phyloP scores from a whole-genome alignment of 1,284 basidiomycete species.

The Porodaedalea pini region DNA sequence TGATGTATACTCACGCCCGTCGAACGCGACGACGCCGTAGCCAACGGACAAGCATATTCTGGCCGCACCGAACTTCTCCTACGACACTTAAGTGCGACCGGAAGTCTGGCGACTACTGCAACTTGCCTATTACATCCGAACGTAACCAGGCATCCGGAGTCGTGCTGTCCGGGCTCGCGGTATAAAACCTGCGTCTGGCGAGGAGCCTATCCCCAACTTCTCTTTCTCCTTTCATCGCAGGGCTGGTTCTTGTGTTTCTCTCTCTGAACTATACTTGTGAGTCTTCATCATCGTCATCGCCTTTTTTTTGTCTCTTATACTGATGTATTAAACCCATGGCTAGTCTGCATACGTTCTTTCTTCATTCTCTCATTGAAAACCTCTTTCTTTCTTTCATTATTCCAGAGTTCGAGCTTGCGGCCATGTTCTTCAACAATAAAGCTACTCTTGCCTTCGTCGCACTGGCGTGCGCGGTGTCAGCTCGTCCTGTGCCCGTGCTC shows the following conservation, averaged over 20 bases:
- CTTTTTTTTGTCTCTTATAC: too few relatives aligned
- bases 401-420: slow-evolving; percentile 13
- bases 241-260: slow-evolving; percentile 51
- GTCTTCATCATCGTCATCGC: slow-evolving; percentile 12
- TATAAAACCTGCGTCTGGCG: background rate
- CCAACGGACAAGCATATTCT: background rate
- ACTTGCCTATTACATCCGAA: background rate
- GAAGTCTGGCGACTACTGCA: background rate
- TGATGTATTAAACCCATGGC: too few relatives aligned
- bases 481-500: slow-evolving; percentile 37
- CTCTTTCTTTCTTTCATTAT: slow-evolving; percentile 1
- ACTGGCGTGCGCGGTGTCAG: slow-evolving; percentile 35
- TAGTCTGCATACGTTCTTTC: slow-evolving; percentile 15
- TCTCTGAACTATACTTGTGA: slow-evolving; percentile 28
- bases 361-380: slow-evolving; percentile 23
- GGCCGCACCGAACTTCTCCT: background rate
- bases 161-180: background rate
- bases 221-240: slow-evolving; percentile 41
- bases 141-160: background rate
- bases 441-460: slow-evolving; percentile 38
- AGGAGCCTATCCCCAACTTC: slow-evolving; percentile 26
- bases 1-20: background rate
- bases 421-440: slow-evolving; percentile 43
- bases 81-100: background rate
- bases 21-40: background rate